Evolutionary conservation across 805 yeast species (phyloP), one percentile per base, ranked within the genome.

Genomic region (Spathaspora hagerdaliae): DNA sequence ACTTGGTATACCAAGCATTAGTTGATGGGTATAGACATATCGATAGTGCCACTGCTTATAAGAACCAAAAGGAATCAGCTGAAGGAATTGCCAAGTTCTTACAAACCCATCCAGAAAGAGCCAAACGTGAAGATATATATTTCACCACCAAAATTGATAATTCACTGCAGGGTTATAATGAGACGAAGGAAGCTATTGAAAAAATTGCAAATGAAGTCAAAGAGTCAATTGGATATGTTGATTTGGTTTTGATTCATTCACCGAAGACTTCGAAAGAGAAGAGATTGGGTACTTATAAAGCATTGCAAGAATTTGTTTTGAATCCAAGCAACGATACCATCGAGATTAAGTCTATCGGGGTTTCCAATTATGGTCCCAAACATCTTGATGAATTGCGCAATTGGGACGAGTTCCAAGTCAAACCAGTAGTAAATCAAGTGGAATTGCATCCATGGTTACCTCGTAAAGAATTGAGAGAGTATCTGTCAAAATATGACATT

Each of bases 391-490:
- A 84, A 58, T 63, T 87, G 38, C 66, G 84, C 36, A 53, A 59
- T 2, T 81, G 86, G 84, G 74, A 74, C 3, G 79, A 70, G 2
- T 57, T 79, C 1, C 46, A 53, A 27, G 61, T 70, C 26, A 56
- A 58, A 41, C 96, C 96, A 6, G 89, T 79, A 9, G 79, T 74
- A 37, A 80, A 83, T 65, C 96, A 88, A 70, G 74, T 86, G 48
- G 96, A 88, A 69, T 65, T 81, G 32, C 95, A 87, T 63, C 67
- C 65, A 33, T 58, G 58, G 48, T 56, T 59, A 36, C 65, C 62
- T 19, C 57, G 56, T 50, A 49, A 45, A 33, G 89, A 91, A 39
- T 74, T 75, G 50, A 71, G 83, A 46, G 87, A 78, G 72, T 85
- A 68, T 63, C 81, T 86, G 59, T 69, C 73, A 31, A 58, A 71